A percentile compares a stretch with the other conserved stretches of the same genome.
Evolutionary conservation across 371 early-diverging fungal genomes (phyloP).

Genomic region (Rhizopus sp.): DNA sequence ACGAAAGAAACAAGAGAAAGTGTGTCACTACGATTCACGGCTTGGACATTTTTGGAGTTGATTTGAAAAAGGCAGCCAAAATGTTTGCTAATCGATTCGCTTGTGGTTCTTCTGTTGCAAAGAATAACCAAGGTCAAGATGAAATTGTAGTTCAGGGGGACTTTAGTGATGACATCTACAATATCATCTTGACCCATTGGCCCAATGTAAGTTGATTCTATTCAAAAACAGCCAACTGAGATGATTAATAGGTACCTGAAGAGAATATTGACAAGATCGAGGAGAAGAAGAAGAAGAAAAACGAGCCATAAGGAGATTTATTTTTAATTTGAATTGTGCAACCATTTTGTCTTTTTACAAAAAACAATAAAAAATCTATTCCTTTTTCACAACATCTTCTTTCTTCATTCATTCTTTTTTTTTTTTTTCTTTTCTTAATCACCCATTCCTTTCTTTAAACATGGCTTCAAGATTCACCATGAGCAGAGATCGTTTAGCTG

Average conservation of each 20-base stretch:
- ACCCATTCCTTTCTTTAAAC: constrained; percentile 26
- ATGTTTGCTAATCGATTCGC: constrained; percentile 91
- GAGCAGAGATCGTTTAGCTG: constrained; percentile 56
- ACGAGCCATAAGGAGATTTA: constrained; percentile 5
- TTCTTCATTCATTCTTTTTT: constrained; percentile 4
- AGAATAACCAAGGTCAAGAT: constrained; percentile 86
- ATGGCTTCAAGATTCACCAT: constrained; percentile 53
- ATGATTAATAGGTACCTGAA: constrained; percentile 56
- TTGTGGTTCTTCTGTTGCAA: constrained; percentile 89
- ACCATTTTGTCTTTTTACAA: constrained; percentile 10
- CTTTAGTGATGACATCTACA: constrained; percentile 79
- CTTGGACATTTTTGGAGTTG: constrained; percentile 83
- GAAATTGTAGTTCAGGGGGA: constrained; percentile 96
- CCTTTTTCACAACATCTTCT: constrained; percentile 13
- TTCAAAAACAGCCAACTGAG: neutral
- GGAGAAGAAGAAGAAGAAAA: constrained; percentile 64
- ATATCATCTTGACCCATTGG: constrained; percentile 65
- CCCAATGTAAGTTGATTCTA: constrained; percentile 45
- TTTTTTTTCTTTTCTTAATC: constrained; percentile 4
- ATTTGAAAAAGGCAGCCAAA: constrained; percentile 94
- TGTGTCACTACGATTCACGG: constrained; percentile 79
- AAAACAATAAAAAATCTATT: constrained; percentile 2
- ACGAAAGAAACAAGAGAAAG: constrained; percentile 91
- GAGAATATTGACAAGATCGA: constrained; percentile 68
- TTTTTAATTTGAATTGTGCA: constrained; percentile 15